These are phyloP conservation scores for Cryptococcus sp. DNA, from an alignment of 1,284 basidiomycete species.

Conservation along the genomic window DNA sequence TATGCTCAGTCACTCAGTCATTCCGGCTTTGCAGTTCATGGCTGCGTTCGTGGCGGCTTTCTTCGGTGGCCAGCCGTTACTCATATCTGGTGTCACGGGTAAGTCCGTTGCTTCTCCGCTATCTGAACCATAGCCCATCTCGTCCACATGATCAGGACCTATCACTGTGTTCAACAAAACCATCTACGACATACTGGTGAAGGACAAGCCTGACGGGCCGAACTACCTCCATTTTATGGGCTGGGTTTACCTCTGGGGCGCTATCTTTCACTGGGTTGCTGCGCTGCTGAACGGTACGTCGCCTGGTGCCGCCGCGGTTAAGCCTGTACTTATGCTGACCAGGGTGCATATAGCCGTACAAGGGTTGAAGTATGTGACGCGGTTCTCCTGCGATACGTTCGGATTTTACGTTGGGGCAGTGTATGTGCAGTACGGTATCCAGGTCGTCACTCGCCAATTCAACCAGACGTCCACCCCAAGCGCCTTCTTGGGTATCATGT, in stretches of 20 bases:
- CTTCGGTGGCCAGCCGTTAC: constrained; percentile 85
- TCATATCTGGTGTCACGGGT: constrained; percentile 92
- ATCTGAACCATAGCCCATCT: background rate
- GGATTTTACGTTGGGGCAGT: constrained; percentile 76
- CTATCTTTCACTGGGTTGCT: constrained; percentile 85
- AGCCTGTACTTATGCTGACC: background rate
- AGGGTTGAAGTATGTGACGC: constrained; percentile 78
- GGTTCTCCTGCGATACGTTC: constrained; percentile 89
- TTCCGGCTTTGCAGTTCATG: constrained; percentile 62
- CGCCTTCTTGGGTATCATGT: constrained; percentile 63
- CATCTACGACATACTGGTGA: constrained; percentile 69
- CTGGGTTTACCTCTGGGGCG: constrained; percentile 91
- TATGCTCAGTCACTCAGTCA: background rate
- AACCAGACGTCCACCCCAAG: constrained; percentile 54
- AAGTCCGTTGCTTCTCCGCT: constrained; percentile 19
- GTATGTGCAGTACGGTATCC: constrained; percentile 79
- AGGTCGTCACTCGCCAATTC: constrained; percentile 74
- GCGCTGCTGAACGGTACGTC: constrained; percentile 74
- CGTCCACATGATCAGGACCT: constrained; percentile 57
- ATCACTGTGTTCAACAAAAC: constrained; percentile 91
- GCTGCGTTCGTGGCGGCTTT: constrained; percentile 87
- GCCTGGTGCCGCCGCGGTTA: background rate
- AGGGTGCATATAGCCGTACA: constrained; percentile 62
- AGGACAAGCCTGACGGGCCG: constrained; percentile 49
- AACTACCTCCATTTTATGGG: constrained; percentile 82